phyloP scores from a whole-genome alignment of 1,139 yeast genomes.

The Zhuliangozyma parablackwelliae region DNA sequence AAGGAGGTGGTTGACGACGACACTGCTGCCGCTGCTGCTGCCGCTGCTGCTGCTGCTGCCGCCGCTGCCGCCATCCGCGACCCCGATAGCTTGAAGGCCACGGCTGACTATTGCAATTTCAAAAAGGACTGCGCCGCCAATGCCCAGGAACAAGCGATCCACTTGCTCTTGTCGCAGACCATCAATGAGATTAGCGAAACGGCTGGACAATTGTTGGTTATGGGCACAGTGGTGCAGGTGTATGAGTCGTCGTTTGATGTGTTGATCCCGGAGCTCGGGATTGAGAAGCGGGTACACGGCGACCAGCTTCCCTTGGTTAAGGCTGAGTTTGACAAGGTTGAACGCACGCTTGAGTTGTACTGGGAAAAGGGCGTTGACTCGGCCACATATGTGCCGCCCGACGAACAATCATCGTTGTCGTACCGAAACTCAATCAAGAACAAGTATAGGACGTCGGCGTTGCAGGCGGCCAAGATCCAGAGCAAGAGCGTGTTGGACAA shows the following conservation, averaged over 20 bases:
- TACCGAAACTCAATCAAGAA: conserved; percentile 76
- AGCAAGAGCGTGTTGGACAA: conserved; percentile 31
- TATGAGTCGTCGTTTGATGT: conserved; percentile 96
- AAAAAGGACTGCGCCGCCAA: conserved; percentile 90
- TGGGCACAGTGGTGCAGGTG: conserved; percentile 87
- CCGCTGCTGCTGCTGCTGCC: no score
- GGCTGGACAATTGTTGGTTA: conserved; percentile 77
- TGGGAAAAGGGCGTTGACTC: conserved; percentile 93
- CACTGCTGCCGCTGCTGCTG: no score
- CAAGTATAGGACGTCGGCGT: conserved; percentile 69
- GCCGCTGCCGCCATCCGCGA: conserved; percentile 26
- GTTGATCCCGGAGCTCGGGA: conserved; percentile 89
- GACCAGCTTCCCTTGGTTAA: conserved; percentile 90
- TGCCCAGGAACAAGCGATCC: conserved; percentile 95
- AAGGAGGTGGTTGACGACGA: conserved; percentile 14
- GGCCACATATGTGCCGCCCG: conserved; percentile 86
- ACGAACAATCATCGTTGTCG: conserved; percentile 72
- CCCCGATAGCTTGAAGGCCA: conserved; percentile 67
- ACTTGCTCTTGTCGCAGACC: conserved; percentile 76
- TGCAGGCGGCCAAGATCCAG: conserved; percentile 62
- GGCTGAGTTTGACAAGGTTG: conserved; percentile 80
- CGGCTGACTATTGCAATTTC: conserved; percentile 90
- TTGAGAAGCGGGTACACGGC: conserved; percentile 96
- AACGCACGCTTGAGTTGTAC: conserved; percentile 69
- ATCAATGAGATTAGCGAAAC: conserved; percentile 72